Evolutionary conservation across 805 yeast species (phyloP).

Genomic region (Yamadazyma olivae): DNA sequence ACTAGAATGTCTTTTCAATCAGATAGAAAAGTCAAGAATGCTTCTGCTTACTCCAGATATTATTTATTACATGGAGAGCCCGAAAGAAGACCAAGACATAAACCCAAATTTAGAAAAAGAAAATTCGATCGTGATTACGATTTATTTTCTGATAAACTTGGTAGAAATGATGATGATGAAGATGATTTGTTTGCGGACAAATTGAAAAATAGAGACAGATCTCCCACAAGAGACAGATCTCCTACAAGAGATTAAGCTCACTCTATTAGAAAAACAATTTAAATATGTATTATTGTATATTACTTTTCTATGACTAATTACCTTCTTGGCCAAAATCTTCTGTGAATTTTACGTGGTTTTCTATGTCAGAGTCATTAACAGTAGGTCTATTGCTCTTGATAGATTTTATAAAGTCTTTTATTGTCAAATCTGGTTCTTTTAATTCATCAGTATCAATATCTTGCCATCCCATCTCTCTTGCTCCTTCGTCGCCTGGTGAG

Average conservation of each 20-base stretch:
- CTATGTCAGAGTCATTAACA: constrained; percentile 80
- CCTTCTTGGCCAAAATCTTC: constrained; percentile 98
- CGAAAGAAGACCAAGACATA: constrained; percentile 33
- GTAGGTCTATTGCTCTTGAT: constrained; percentile 92
- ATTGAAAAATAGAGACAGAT: constrained; percentile 21
- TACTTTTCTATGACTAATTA: constrained; percentile 37
- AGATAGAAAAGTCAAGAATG: constrained; percentile 57
- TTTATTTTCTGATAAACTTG: constrained; percentile 29
- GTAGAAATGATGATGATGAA: constrained; percentile 17
- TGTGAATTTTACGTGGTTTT: constrained; percentile 83
- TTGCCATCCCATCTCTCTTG: constrained; percentile 90
- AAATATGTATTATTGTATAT: background rate
- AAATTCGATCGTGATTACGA: constrained; percentile 19
- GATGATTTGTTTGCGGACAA: constrained; percentile 36
- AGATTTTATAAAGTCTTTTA: constrained; percentile 92
- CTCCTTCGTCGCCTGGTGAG: constrained; percentile 92
- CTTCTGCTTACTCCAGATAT: constrained; percentile 58
- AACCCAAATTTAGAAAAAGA: constrained; percentile 1
- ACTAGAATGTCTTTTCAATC: constrained; percentile 50
- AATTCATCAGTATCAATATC: constrained; percentile 86
- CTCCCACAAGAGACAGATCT: constrained; percentile 8
- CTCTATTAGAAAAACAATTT: no score
- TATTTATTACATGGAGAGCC: constrained; percentile 74
- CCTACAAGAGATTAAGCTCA: constrained; percentile 1
- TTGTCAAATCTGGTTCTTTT: constrained; percentile 82